Conservation (phyloP, 176 grass and related monocot genomes). For the Tillandsia leiboldiana region DNA sequence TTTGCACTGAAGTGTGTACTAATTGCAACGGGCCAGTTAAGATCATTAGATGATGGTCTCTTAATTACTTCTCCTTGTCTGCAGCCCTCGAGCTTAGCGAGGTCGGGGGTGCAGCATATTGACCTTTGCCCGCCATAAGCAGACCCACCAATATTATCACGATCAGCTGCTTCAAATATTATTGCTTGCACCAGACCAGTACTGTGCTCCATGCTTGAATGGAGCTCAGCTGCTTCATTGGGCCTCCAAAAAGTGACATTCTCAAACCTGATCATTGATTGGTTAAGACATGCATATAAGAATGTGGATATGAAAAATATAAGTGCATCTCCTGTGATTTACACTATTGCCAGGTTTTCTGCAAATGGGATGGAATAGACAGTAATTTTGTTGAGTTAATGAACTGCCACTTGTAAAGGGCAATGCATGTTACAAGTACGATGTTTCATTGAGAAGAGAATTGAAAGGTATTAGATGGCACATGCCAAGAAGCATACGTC, state of each 20-base stretch:
- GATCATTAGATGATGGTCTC: slow-evolving; percentile 60
- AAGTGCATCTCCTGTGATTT: neutral
- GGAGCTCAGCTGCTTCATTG: slow-evolving; percentile 49
- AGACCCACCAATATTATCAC: slow-evolving; percentile 96
- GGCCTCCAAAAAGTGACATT: slow-evolving; percentile 88
- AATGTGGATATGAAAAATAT: neutral
- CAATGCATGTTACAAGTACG: neutral
- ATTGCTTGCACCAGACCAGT: slow-evolving; percentile 87
- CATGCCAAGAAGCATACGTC: no score
- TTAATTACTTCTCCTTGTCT: slow-evolving; percentile 94
- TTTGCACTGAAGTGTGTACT: slow-evolving; percentile 70
- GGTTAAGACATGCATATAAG: neutral
- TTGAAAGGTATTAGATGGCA: neutral
- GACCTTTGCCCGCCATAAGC: slow-evolving; percentile 92
- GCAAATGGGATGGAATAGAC: no score
- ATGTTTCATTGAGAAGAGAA: neutral
- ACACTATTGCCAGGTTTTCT: no score
- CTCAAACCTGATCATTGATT: slow-evolving; percentile 40
- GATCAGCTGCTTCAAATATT: slow-evolving; percentile 84
- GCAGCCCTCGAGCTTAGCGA: slow-evolving; percentile 88
- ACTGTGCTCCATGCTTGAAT: slow-evolving; percentile 72
- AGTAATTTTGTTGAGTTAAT: neutral
- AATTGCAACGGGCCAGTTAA: slow-evolving; percentile 63
- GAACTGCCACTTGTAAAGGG: neutral
- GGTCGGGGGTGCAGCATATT: slow-evolving; percentile 97